Base-by-base conservation (phyloP, 129 eudicot species). In the Flaveria ramosissima region DNA sequence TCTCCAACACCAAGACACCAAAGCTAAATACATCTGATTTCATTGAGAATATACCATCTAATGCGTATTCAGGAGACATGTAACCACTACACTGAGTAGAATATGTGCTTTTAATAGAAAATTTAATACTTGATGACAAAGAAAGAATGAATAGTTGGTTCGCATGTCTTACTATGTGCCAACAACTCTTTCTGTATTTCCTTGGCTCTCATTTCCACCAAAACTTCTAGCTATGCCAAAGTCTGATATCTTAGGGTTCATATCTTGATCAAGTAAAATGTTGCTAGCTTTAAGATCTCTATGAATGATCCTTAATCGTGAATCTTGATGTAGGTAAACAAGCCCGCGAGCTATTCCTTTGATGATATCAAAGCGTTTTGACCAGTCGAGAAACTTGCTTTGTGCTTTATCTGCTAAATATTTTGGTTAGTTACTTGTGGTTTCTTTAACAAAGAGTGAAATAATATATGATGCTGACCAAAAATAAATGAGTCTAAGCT, bases 201-300 rank as follows among this genome's bases (percentile, higher is more conserved):
- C 77, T 71, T 76, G 73, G 3, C 68, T 71, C 50, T 82, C 74
- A 17, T 82, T 82, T 72, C 85, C 85, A 50, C 74, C 73, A 66
- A 82, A 82, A 56, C 78, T 82, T 72, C 78, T 82, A 39, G 85
- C 85, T 27, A 82, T 70, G 26, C 85, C 85, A 61, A 82, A 70
- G 71, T 82, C 85, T 6, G 85, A 82, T 50, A 82, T 82, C 61
- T 82, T 82, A 36, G 85, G 85, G 57, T 76, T 76, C 85, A 82
- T 82, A 17, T 82, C 81, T 6, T 36, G 6, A 82, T 82, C 85
- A 23, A 82, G 81, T 55, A 76, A 46, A 50, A 82, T 70, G 53
- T 82, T 82, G 64, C 78, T 56, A 13, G 85, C 85, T 76, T 82
- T 82, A 17, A 82, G 80, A 19, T 82, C 85, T 76, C 85, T 81